Evolutionary conservation across 176 grass and related monocot genomes (phyloP), one percentile per base, ranked within the genome.

Genomic region (Thinopyrum elongatum): DNA sequence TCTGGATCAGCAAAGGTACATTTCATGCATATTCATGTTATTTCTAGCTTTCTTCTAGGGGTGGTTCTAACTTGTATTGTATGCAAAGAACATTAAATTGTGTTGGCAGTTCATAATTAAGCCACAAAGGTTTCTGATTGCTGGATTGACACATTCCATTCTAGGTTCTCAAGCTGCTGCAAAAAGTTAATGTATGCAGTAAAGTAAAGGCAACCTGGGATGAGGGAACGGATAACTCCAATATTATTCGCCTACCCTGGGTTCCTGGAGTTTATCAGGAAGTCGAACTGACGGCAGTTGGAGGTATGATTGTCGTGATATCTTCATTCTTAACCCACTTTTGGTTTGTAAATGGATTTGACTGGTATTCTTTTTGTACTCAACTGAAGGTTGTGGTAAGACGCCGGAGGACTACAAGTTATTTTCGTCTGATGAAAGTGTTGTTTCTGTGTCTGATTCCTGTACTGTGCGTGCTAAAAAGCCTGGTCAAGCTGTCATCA

Each of bases 101-200:
- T 8, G 6, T 22, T 78, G 57, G 12, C 35, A 72, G 39, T 74
- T 41, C 28, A 68, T 29, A 38, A 81, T 22, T 34, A 46, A 34
- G 21, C 41, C 16, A 84, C 74, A 76, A 53, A 76, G 51, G 65
- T 78, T 90, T 95, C 64, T 93, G 28, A 70, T 76, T 83, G 25
- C 33, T 28, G 92, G 60, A 81, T 86, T 64, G n/a, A 15, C 19
- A 28, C 65, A 81, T 87, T 65, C 26, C 72, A 84, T 90, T 76
- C 23, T 90, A 98, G 97, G 90, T 91, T 90, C 90, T 98, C 39
- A 86, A 90, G 72, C 84, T 92, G 75, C 82, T 87, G 58, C 97
- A 98, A 84, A 88, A 95, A 88, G 76, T 98, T 89, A 94, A 95
- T 81, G 97, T 98, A 51, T 98, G 97, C 77, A 87, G 74, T 75